Evolutionary conservation across 805 yeast genomes (phyloP).

Genomic region (Cyberlindnera sargentensis): DNA sequence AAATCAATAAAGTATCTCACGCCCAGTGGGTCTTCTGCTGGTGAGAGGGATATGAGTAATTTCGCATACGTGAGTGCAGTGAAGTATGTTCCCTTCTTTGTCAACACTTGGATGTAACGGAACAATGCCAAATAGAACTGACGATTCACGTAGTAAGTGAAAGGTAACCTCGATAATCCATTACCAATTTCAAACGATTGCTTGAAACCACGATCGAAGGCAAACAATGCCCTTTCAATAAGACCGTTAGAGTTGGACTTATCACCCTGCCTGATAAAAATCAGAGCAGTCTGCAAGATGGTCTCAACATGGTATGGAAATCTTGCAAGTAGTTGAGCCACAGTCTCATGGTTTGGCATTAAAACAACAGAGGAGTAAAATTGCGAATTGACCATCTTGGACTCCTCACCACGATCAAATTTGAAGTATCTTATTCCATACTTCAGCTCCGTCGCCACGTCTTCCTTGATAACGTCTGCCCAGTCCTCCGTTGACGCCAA

Average conservation of each 20-base stretch:
- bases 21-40: slow-evolving; percentile 79
- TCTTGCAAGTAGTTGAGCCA: slow-evolving; percentile 47
- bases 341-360: slow-evolving; percentile 73
- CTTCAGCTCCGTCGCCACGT: slow-evolving; percentile 30
- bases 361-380: slow-evolving; percentile 61
- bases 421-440: slow-evolving; percentile 51
- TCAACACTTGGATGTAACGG: slow-evolving; percentile 60
- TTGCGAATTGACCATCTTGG: slow-evolving; percentile 29
- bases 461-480: slow-evolving; percentile 41
- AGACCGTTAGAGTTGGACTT: slow-evolving; percentile 62
- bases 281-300: slow-evolving; percentile 70
- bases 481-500: slow-evolving; percentile 32
- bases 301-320: slow-evolving; percentile 74
- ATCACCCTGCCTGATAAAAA: slow-evolving; percentile 71
- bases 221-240: slow-evolving; percentile 70
- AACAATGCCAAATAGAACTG: slow-evolving; percentile 70
- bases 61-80: slow-evolving; percentile 78
- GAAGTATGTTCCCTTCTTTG: slow-evolving; percentile 67
- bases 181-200: slow-evolving; percentile 50
- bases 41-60: slow-evolving; percentile 58
- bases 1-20: slow-evolving; percentile 77
- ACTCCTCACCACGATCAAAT: slow-evolving; percentile 35
- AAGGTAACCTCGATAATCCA: slow-evolving; percentile 61
- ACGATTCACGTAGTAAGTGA: slow-evolving; percentile 65
- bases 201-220: slow-evolving; percentile 68